Conservation (phyloP, 495 filamentous ascomycete species). For the Pseudoneurospora amorphoporcata region DNA sequence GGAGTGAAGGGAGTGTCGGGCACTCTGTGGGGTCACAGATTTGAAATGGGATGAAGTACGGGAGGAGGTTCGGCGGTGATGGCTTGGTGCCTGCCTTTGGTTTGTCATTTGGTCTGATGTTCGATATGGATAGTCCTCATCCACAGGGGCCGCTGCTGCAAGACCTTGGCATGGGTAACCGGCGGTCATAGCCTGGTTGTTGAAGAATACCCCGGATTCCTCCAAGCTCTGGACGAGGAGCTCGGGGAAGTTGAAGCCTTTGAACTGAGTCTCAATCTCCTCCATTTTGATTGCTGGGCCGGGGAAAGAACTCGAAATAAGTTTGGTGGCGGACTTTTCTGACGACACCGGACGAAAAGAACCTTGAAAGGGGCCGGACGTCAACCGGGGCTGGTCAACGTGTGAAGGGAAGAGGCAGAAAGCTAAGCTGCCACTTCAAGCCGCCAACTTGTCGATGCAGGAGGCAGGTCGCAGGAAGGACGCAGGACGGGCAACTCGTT, state of each 20-base stretch:
- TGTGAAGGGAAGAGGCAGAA: background rate
- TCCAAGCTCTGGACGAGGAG: constrained; percentile 33
- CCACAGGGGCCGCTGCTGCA: constrained; percentile 10
- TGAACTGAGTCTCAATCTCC: constrained; percentile 11
- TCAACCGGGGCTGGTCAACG: background rate
- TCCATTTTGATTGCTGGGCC: constrained; percentile 4
- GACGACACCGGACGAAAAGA: background rate
- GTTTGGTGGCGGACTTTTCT: background rate
- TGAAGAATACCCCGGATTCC: constrained; percentile 26
- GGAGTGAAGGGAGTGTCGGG: background rate
- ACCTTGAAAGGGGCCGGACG: background rate
- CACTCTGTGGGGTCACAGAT: background rate
- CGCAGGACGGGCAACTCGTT: constrained; percentile 8
- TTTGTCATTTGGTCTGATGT: background rate
- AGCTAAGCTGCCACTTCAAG: background rate
- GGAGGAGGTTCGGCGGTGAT: background rate
- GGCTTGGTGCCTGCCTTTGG: background rate
- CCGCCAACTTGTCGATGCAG: background rate
- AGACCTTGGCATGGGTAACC: constrained; percentile 24
- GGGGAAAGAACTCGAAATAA: background rate
- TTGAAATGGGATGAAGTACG: background rate
- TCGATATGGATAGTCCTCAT: constrained; percentile 12
- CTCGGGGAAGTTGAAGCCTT: constrained; percentile 34
- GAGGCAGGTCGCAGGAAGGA: background rate
- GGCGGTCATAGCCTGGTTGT: constrained; percentile 31